phyloP scores from a whole-genome alignment of 2,329 filamentous ascomycete species.

The Atkinsonella texensis region DNA sequence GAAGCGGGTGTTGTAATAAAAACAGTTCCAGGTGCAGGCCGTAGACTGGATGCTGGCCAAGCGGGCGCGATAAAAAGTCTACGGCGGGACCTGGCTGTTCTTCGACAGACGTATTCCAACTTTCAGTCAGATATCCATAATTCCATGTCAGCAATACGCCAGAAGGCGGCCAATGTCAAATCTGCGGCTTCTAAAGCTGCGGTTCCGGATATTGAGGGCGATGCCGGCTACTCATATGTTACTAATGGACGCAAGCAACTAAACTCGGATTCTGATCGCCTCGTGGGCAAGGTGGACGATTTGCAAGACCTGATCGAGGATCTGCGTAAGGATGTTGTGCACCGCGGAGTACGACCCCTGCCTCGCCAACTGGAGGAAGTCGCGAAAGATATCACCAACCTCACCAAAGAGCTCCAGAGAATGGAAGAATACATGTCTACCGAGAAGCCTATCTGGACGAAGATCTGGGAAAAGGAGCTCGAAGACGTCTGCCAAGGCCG shows the following conservation, averaged over 20 bases:
- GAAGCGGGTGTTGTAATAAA: constrained; percentile 29
- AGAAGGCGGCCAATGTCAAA: constrained; percentile 74
- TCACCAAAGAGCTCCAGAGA: constrained; percentile 80
- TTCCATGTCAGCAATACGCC: constrained; percentile 73
- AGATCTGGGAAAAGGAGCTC: constrained; percentile 97
- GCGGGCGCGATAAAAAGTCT: constrained; percentile 69
- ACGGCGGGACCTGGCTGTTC: constrained; percentile 76
- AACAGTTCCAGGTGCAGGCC: constrained; percentile 19
- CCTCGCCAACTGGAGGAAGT: constrained; percentile 83
- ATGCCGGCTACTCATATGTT: constrained; percentile 76
- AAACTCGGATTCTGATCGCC: constrained; percentile 73
- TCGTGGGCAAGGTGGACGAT: constrained; percentile 88
- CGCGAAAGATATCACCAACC: constrained; percentile 71
- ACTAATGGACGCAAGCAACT: constrained; percentile 78
- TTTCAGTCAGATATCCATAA: constrained; percentile 81
- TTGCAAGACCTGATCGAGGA: constrained; percentile 96
- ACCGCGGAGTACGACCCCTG: constrained; percentile 79
- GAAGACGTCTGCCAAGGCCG: constrained; percentile 93
- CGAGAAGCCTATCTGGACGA: constrained; percentile 96
- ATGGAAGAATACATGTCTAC: constrained; percentile 84
- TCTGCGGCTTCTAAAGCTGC: constrained; percentile 56
- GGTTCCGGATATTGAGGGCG: constrained; percentile 60
- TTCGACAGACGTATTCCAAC: constrained; percentile 85
- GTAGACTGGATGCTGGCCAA: constrained; percentile 46
- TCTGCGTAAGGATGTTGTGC: constrained; percentile 90